Evolutionary conservation across 352 stramenopile genomes (phyloP), one percentile per base, ranked within the genome.

Genomic region (Globisporangium parvum): DNA sequence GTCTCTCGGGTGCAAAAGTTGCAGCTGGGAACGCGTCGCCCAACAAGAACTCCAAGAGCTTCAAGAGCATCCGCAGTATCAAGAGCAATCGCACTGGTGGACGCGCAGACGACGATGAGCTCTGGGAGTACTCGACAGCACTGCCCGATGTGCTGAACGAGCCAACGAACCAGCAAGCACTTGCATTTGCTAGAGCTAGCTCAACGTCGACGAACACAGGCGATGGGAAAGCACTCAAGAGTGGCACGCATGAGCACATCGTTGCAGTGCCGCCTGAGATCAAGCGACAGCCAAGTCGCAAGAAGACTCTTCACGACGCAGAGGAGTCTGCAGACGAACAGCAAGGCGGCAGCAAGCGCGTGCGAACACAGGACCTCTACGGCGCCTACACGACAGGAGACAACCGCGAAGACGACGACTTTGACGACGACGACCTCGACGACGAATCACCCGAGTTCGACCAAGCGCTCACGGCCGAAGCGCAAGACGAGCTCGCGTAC

Each of bases 401-500:
- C 41, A 39, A 41, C 37, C 40, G 39, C 14, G 46, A 55, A 21
- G 47, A 59, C 3, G 50, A 42, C 47, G n/a, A 55, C 28, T n/a
- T 26, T n/a, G 57, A 59, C 41, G 57, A 58, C 41, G 14, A 41
- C 37, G 46, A 65, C 9, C 23, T 49, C 20, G 50, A 51, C 8
- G 67, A 66, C n/a, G 69, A 69, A 3, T 64, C 66, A 15, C 39
- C 18, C 33, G 40, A 57, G 26, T 61, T 57, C 28, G 47, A 52
- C 26, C 35, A 56, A n/a, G 53, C 18, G 9, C 31, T 55, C 20
- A 66, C 39, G 12, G 57, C 67, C 0, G 70, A 79, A 11, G 73
- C 73, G n/a, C 73, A 87, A 40, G 80, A 88, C 44, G 80, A 90
- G 18, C 69, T 87, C 31, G 70, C 73, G 11, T 87, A 87, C 31